Base-by-base conservation (phyloP, 1,139 yeast species). In the Insectozyma bohioensis region DNA sequence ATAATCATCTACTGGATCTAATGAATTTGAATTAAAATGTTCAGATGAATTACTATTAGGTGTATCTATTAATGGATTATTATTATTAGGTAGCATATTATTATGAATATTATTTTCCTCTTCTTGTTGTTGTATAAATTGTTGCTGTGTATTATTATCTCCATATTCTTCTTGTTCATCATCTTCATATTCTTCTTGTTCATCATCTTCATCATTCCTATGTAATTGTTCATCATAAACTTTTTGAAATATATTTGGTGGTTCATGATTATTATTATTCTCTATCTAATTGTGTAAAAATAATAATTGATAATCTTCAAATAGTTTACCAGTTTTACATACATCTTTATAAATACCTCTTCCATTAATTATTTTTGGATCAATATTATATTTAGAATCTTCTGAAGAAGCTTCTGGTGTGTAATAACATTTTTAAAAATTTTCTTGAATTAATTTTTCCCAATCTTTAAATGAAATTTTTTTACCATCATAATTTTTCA, bases 341-440 rank as follows among this genome's bases (percentile, higher is more conserved):
- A 90, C 62, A 54, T 92, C 98, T 59, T 90, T 92, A 65, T 90
- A 92, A 30, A 92, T 85, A 0, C 97, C 98, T 47, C 97, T 78
- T 56, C 97, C 76, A 58, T 92, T 85, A 34, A 92, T 78, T 33
- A 90, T 64, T 0, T 54, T 49, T 3, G 80, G 37, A 50, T 88
- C 87, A 29, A 92, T 59, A 20, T 74, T 82, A 52, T 65, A 86
- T 2, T 75, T 40, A 2, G 36, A 35, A 34, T 82, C 85, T 2
- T 73, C 72, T 0, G 53, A 43, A 1, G 83, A 68, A 42, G 80
- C 71, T 20, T 52, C 48, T 2, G 98, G 97, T 30, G 92, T 61
- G 51, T 81, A 88, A 57, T 74, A 92, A 41, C 81, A 76, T 48
- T 66, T 70, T 56, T 92, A 97, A 57, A 92, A 92, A 52, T 83